Evolutionary conservation across 257 asterid genomes (phyloP).

Genomic region (Solanum rostratum): DNA sequence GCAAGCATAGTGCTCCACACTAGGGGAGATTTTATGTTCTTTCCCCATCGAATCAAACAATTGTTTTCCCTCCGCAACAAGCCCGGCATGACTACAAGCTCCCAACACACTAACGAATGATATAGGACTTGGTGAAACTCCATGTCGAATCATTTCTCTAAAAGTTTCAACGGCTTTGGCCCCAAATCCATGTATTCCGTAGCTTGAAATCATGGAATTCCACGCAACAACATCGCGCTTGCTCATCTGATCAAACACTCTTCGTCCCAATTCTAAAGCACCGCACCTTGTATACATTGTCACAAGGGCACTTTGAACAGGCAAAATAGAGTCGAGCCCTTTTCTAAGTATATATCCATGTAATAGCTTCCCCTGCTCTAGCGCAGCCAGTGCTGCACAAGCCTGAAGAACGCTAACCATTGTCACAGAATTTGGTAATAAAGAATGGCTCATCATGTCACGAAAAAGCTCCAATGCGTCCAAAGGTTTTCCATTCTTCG

Average conservation of each 20-base stretch:
- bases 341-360: slow-evolving; percentile 72
- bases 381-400: slow-evolving; percentile 64
- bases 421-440: slow-evolving; percentile 81
- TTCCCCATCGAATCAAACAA: slow-evolving; percentile 56
- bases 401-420: slow-evolving; percentile 94
- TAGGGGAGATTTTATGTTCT: slow-evolving; percentile 39
- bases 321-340: slow-evolving; percentile 67
- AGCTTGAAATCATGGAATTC: slow-evolving; percentile 82
- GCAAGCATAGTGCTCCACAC: slow-evolving; percentile 80
- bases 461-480: slow-evolving; percentile 63
- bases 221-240: slow-evolving; percentile 66
- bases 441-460: slow-evolving; percentile 45
- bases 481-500: slow-evolving; percentile 55
- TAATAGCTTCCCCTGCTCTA: slow-evolving; percentile 80
- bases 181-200: slow-evolving; percentile 71
- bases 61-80: slow-evolving; percentile 55
- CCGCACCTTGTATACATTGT: slow-evolving; percentile 90
- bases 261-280: slow-evolving; percentile 33
- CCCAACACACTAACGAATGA: slow-evolving; percentile 73
- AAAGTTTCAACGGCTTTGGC: slow-evolving; percentile 42
- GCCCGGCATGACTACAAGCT: slow-evolving; percentile 94
- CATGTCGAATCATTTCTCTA: slow-evolving; percentile 48
- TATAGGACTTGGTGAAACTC: slow-evolving; percentile 58
- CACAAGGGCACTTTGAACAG: slow-evolving; percentile 65
- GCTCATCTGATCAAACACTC: slow-evolving; percentile 52